Evolutionary conservation across 2,329 filamentous ascomycete genomes (phyloP).

Genomic region (Phialophora verrucosa): DNA sequence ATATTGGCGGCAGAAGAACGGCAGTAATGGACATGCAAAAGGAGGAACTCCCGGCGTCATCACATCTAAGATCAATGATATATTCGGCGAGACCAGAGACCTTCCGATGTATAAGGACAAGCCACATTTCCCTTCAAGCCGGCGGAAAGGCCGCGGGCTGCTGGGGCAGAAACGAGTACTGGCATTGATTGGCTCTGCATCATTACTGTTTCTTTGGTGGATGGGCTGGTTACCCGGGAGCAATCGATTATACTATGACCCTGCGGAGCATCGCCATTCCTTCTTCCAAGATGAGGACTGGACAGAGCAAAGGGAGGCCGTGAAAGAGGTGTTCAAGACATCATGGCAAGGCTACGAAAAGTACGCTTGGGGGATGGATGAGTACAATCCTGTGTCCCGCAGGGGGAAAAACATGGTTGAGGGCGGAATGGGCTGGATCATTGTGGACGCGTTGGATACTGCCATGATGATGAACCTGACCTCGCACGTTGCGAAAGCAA

Average conservation of each 20-base stretch:
- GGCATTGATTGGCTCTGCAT: conserved; percentile 60
- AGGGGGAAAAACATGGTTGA: conserved; percentile 81
- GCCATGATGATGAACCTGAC: conserved; percentile 99
- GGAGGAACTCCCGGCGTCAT: conserved; percentile 54
- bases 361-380: conserved; percentile 94
- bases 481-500: conserved; percentile 77
- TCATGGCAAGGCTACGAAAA: conserved; percentile 94
- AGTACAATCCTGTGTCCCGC: conserved; percentile 84
- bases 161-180: conserved; percentile 69
- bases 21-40: conserved; percentile 50
- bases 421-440: conserved; percentile 95
- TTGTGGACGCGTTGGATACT: conserved; percentile 93
- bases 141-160: conserved; percentile 62
- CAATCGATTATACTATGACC: conserved; percentile 23
- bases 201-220: conserved; percentile 69
- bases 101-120: conserved; percentile 99
- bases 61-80: conserved; percentile 66
- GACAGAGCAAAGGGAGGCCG: conserved; percentile 75
- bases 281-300: conserved; percentile 63
- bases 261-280: conserved; percentile 27
- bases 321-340: conserved; percentile 85
- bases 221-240: conserved; percentile 62
- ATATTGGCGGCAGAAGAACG: conserved; percentile 64
- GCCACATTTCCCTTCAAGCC: conserved; percentile 70
- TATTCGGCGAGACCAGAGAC: conserved; percentile 67